phyloP scores from a whole-genome alignment of 257 asterid genomes.

The Voacanga thouarsii region DNA sequence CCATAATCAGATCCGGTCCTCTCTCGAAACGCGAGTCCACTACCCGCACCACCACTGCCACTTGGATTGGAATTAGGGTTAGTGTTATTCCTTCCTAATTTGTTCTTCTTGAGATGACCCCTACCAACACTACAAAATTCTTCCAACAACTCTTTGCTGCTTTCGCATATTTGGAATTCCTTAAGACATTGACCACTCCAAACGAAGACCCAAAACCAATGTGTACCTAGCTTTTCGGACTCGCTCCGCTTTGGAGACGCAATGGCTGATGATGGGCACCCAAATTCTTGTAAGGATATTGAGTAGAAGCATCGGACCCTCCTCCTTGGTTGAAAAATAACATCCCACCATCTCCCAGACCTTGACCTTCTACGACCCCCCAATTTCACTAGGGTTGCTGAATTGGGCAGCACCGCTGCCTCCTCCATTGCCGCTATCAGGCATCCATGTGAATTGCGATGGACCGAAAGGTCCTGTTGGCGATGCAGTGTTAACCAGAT shows the following conservation, averaged over 20 bases:
- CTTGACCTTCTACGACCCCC: conserved; percentile 70
- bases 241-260: conserved; percentile 24
- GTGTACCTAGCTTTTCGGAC: conserved; percentile 42
- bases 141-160: conserved; percentile 78
- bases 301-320: conserved; percentile 35
- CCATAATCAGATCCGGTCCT: conserved; percentile 20
- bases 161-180: conserved; percentile 71
- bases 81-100: conserved; percentile 29
- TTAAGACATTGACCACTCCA: conserved; percentile 53
- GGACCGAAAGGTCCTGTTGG: conserved; percentile 34
- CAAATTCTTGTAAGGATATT: conserved; percentile 49
- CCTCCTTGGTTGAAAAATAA: conserved; percentile 61
- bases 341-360: conserved; percentile 70
- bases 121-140: conserved; percentile 94
- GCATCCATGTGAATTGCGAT: conserved; percentile 64
- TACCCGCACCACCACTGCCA: conserved; percentile 17
- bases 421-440: conserved; percentile 30
- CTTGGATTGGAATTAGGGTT: conserved; percentile 48
- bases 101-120: conserved; percentile 72
- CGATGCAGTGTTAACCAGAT: conserved; percentile 10
- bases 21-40: too few relatives aligned
- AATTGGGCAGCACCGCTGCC: conserved; percentile 1
- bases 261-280: conserved; percentile 18
- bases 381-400: conserved; percentile 48
- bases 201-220: conserved; percentile 43